phyloP scores from a whole-genome alignment of 257 asterid species.

The Ehretia macrophylla region DNA sequence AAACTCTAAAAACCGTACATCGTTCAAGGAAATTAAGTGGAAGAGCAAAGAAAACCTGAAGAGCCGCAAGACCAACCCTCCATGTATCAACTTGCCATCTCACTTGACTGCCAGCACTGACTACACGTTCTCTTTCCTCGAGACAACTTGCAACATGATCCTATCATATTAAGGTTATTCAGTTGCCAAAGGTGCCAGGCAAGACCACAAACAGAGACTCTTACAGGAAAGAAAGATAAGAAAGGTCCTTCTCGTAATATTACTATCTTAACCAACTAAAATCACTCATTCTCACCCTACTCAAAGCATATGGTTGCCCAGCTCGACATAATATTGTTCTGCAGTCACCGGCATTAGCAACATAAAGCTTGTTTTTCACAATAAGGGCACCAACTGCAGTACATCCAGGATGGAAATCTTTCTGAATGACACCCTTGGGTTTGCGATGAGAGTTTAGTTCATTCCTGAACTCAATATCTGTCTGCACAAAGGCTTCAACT shows the following conservation, averaged over 20 bases:
- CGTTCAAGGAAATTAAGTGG: constrained; percentile 1
- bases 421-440: constrained; percentile 52
- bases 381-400: constrained; percentile 79
- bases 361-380: constrained; percentile 61
- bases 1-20: not conserved
- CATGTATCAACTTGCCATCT: constrained; percentile 93
- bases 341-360: constrained; percentile 99
- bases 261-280: not conserved
- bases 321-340: constrained; percentile 72
- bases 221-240: not conserved
- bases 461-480: constrained; percentile 74
- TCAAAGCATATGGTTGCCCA: constrained; percentile 66
- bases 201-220: not conserved
- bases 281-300: constrained; percentile 60
- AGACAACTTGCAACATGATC: constrained; percentile 89
- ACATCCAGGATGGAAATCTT: constrained; percentile 91
- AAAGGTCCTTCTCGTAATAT: not conserved
- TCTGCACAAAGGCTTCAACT: constrained; percentile 63
- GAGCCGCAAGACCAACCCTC: constrained; percentile 94
- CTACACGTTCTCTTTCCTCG: constrained; percentile 84
- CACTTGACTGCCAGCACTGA: constrained; percentile 65
- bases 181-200: constrained; percentile 10
- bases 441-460: constrained; percentile 52
- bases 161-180: constrained; percentile 47
- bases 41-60: constrained; percentile 51